Conservation (phyloP, 257 asterid genomes). For the Scutellaria galericulata region DNA sequence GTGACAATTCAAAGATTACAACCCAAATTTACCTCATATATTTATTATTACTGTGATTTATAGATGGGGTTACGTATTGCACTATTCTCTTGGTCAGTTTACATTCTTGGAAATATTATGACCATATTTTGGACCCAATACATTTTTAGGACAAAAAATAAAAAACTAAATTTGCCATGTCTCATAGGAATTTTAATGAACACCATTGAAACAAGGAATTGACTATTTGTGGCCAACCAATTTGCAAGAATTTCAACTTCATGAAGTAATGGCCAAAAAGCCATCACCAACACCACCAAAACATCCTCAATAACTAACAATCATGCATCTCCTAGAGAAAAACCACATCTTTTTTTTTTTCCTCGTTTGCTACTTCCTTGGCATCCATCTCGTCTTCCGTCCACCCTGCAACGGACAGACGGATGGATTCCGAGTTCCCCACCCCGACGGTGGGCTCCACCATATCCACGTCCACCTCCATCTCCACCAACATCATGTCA, state of each 20-base stretch:
- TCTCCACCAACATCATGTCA: slow-evolving; percentile 1
- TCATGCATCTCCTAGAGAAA: slow-evolving; percentile 37
- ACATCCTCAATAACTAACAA: slow-evolving; percentile 28
- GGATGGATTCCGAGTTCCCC: slow-evolving; percentile 50
- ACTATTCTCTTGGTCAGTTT: too few relatives aligned
- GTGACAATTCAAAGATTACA: too few relatives aligned
- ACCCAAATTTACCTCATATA: too few relatives aligned
- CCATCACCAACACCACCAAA: slow-evolving; percentile 38
- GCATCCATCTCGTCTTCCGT: slow-evolving; percentile 23
- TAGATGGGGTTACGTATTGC: too few relatives aligned
- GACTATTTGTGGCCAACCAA: slow-evolving; percentile 37
- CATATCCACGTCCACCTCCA: slow-evolving; percentile 46
- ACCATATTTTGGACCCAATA: too few relatives aligned
- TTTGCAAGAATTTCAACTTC: slow-evolving; percentile 18
- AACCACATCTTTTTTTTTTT: slow-evolving; percentile 3
- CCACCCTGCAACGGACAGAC: slow-evolving; percentile 29
- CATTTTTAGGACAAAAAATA: too few relatives aligned
- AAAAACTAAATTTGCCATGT: too few relatives aligned
- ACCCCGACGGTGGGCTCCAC: slow-evolving; percentile 56
- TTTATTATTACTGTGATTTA: too few relatives aligned
- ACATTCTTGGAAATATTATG: too few relatives aligned
- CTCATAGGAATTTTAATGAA: slow-evolving; percentile 13
- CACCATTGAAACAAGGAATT: slow-evolving; percentile 23
- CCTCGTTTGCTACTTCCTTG: slow-evolving; percentile 22
- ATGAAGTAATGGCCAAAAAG: slow-evolving; percentile 45